Evolutionary conservation across 2,329 filamentous ascomycete species (phyloP), one percentile per base, ranked within the genome.

Genomic region (Fonsecaea monophora): DNA sequence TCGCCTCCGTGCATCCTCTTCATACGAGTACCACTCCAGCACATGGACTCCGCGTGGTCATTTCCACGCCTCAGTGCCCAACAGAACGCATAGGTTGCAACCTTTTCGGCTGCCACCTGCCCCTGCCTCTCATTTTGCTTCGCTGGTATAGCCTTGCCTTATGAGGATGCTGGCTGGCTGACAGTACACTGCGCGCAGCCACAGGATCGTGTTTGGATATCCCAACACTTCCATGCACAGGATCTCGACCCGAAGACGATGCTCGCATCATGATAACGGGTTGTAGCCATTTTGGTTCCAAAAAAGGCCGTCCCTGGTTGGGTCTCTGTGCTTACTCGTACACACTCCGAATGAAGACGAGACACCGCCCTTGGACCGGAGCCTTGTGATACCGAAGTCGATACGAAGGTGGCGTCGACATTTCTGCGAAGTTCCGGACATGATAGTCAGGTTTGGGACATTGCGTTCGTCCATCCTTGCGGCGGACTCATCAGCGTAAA

Each of bases 21-120:
- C 30, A 32, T 32, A 32, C 30, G 30, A 32, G 30, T 32, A 32
- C 53, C 35, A 37, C 53, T 37, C 53, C 53, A 55, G 53, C 53
- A 55, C 53, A 55, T 55, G 53, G 30, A 55, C 32, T 38, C 53
- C 53, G 53, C 53, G 53, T 55, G 53, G 53, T 34, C 53, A 4
- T 18, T 12, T 15, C 15, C 35, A 18, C 30, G 21, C 53, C 53
- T 30, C 53, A 13, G 15, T 37, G 53, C 53, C 53, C 53, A 55
- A 55, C 53, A 55, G 32, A 55, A 35, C 18, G 45, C 9, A 21
- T 4, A 30, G 45, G 12, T 21, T 50, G 45, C 21, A 50, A 50
- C 45, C 45, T 9, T 50, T 21, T 30, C 53, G n/a, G 3, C 53
- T 55, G 32, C 35, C 30, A 35, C 12, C 53, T 21, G 13, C 12